phyloP scores from a whole-genome alignment of 257 asterid genomes.

The Haberlea rhodopensis region DNA sequence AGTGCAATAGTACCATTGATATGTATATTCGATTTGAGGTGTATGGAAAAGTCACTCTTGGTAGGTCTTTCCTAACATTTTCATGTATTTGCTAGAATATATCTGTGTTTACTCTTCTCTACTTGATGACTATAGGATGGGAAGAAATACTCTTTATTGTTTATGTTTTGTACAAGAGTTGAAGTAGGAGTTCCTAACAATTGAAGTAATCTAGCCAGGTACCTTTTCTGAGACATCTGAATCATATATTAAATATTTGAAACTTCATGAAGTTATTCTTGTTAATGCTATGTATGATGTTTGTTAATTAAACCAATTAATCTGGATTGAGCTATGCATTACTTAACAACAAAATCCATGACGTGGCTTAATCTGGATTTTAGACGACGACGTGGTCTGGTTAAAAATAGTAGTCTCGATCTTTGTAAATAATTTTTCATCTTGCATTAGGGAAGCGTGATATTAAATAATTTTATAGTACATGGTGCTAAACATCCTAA shows the following conservation, averaged over 20 bases:
- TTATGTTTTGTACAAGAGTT: background rate
- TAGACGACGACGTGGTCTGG: background rate
- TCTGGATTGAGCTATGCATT: background rate
- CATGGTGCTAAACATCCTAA: background rate
- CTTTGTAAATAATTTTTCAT: too few species aligned
- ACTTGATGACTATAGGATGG: background rate
- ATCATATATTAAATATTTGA: too few species aligned
- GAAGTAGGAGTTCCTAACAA: constrained; percentile 18
- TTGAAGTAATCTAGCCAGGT: constrained; percentile 34
- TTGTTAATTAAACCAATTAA: background rate
- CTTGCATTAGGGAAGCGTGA: too few species aligned
- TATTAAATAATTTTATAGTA: too few species aligned
- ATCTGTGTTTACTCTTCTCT: background rate
- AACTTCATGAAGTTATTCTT: too few species aligned
- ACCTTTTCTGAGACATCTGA: constrained; percentile 17
- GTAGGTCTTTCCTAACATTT: too few species aligned
- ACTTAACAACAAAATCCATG: too few species aligned
- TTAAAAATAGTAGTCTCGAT: too few species aligned
- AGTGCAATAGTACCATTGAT: background rate
- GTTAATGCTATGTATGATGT: background rate
- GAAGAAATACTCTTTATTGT: background rate
- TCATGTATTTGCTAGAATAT: too few species aligned
- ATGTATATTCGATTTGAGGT: background rate
- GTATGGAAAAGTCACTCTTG: too few species aligned
- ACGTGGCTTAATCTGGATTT: too few species aligned